Conservation (phyloP, 2,329 filamentous ascomycete species). For the Elsinoe ampelina region DNA sequence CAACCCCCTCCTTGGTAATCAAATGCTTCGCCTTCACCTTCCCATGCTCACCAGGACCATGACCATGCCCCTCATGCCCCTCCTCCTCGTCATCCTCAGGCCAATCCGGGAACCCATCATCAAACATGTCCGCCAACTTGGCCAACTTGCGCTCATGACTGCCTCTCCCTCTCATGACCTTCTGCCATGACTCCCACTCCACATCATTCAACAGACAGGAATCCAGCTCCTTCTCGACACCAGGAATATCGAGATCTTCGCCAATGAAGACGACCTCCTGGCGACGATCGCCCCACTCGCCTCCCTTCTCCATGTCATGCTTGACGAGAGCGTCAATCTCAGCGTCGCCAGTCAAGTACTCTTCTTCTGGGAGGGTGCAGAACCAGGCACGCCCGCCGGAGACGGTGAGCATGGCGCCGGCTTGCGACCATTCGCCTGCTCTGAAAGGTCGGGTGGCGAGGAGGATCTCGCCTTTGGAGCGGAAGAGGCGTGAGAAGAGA, state of each 20-base stretch:
- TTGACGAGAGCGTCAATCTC: slow-evolving; percentile 41
- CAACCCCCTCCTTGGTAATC: slow-evolving; percentile 12
- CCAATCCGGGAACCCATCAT: slow-evolving; percentile 26
- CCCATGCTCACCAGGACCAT: slow-evolving; percentile 14
- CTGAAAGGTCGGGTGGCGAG: slow-evolving; percentile 49
- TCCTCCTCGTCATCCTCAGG: slow-evolving; percentile 18
- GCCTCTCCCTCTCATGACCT: slow-evolving; percentile 27
- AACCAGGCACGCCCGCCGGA: slow-evolving; percentile 50
- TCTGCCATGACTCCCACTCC: slow-evolving; percentile 41
- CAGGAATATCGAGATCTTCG: slow-evolving; percentile 48
- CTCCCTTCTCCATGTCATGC: slow-evolving; percentile 39
- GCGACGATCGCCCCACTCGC: slow-evolving; percentile 56
- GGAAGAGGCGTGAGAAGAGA: slow-evolving; percentile 47
- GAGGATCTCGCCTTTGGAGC: slow-evolving; percentile 55
- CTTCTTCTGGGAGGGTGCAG: slow-evolving; percentile 46
- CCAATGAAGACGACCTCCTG: slow-evolving; percentile 69
- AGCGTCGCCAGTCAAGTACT: slow-evolving; percentile 41
- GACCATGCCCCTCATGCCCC: slow-evolving; percentile 17
- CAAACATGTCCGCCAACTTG: slow-evolving; percentile 35
- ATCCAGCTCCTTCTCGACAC: slow-evolving; percentile 48
- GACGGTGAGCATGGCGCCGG: slow-evolving; percentile 55
- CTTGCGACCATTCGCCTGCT: slow-evolving; percentile 54
- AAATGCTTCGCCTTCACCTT: slow-evolving; percentile 11
- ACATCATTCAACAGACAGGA: slow-evolving; percentile 51
- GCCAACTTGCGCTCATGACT: slow-evolving; percentile 24